A percentile compares a stretch with the other conserved stretches of the same genome.
Conservation (phyloP, 1,284 basidiomycete species). For the Gomphus sp. region DNA sequence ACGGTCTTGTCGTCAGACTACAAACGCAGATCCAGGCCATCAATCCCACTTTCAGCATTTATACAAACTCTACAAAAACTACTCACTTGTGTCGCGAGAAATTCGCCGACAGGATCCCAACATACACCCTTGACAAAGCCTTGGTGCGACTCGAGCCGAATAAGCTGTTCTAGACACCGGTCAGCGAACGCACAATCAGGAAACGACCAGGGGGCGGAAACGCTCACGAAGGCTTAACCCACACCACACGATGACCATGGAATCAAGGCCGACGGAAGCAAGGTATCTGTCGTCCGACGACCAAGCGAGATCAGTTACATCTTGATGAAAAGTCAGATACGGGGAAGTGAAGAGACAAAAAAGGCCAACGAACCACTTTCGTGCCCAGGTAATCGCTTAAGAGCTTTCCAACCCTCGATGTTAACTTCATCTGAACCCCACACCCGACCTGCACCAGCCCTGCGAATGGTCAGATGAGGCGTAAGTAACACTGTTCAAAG, state of each 20-base stretch:
- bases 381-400: constrained; percentile 87
- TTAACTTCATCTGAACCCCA: constrained; percentile 92
- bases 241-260: constrained; percentile 88
- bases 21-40: neutral
- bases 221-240: constrained; percentile 72
- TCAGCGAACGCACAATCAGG: neutral
- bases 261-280: constrained; percentile 92
- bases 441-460: constrained; percentile 68
- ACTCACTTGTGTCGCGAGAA: constrained; percentile 77
- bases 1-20: constrained; percentile 94
- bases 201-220: neutral
- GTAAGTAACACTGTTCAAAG: neutral
- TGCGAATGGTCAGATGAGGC: constrained; percentile 21
- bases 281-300: constrained; percentile 85
- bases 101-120: constrained; percentile 97
- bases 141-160: constrained; percentile 81
- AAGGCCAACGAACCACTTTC: constrained; percentile 60
- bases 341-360: neutral
- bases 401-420: constrained; percentile 95
- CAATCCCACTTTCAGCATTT: neutral
- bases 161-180: constrained; percentile 55
- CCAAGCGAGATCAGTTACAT: constrained; percentile 96
- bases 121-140: constrained; percentile 98
- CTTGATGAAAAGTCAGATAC: constrained; percentile 36
- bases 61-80: constrained; percentile 6